A percentile compares a stretch with the other conserved stretches of the same genome.
Conservation (phyloP, 106 monocot genomes). For the Dioscorea dumetorum region DNA sequence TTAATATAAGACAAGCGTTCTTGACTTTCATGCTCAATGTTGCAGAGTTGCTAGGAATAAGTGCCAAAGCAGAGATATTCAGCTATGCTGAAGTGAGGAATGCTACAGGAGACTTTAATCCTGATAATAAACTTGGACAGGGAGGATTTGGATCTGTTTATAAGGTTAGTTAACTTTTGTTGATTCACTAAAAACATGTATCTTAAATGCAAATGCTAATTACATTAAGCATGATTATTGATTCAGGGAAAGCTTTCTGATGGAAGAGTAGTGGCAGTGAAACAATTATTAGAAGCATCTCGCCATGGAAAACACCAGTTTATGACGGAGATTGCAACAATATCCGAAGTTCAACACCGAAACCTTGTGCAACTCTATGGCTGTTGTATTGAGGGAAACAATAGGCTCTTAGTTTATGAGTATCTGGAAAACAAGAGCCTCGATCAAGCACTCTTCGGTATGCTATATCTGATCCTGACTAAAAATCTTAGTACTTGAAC, state of each 20-base stretch:
- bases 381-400: constrained; percentile 76
- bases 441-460: constrained; percentile 82
- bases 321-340: constrained; percentile 74
- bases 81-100: constrained; percentile 52
- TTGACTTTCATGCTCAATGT: background rate
- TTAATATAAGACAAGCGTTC: background rate
- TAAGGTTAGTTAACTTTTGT: constrained; percentile 30
- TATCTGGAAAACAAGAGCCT: constrained; percentile 77
- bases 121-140: constrained; percentile 56
- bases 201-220: background rate
- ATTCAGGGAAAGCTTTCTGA: constrained; percentile 69
- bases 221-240: background rate
- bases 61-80: constrained; percentile 39
- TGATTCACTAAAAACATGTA: background rate
- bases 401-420: constrained; percentile 72
- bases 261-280: constrained; percentile 78
- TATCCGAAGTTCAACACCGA: constrained; percentile 82
- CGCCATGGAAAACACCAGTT: constrained; percentile 81
- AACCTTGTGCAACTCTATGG: constrained; percentile 82
- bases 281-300: constrained; percentile 67
- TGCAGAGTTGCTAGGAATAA: constrained; percentile 37
- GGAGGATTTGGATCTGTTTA: constrained; percentile 71
- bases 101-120: constrained; percentile 55
- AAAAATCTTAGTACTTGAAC: background rate
- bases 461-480: background rate